phyloP scores from a whole-genome alignment of 805 yeast species.

The Candida tibetensis region DNA sequence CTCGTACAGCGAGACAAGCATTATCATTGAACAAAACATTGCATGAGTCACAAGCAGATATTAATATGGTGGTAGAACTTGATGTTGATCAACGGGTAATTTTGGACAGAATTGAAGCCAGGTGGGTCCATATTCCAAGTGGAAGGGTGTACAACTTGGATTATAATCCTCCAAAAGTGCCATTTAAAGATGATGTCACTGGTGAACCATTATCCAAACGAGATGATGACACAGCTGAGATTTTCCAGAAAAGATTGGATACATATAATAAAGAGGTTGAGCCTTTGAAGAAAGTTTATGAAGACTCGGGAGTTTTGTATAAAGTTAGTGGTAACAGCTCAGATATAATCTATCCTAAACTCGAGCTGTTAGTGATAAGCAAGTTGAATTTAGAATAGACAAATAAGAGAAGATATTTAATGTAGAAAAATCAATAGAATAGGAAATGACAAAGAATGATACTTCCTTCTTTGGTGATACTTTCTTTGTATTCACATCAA shows the following conservation, averaged over 20 bases:
- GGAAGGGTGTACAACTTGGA: slow-evolving; percentile 85
- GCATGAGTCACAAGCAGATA: slow-evolving; percentile 30
- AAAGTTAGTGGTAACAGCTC: slow-evolving; percentile 75
- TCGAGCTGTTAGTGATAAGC: slow-evolving; percentile 35
- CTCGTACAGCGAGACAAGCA: slow-evolving; percentile 79
- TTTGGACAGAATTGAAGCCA: slow-evolving; percentile 72
- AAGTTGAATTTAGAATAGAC: too few relatives aligned
- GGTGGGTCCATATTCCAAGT: slow-evolving; percentile 82
- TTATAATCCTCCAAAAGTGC: slow-evolving; percentile 83
- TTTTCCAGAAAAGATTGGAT: slow-evolving; percentile 64
- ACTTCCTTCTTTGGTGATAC: too few relatives aligned
- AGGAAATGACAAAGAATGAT: too few relatives aligned
- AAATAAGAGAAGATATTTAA: too few relatives aligned
- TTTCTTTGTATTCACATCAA: too few relatives aligned
- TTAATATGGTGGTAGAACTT: slow-evolving; percentile 81
- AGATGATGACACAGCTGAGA: slow-evolving; percentile 76
- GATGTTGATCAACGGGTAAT: slow-evolving; percentile 86
- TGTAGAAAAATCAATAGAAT: too few relatives aligned
- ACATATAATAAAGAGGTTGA: slow-evolving; percentile 55
- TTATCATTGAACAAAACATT: slow-evolving; percentile 48
- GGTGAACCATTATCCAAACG: slow-evolving; percentile 83
- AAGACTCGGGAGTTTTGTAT: slow-evolving; percentile 39
- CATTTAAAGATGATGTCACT: slow-evolving; percentile 82
- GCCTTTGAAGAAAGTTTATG: slow-evolving; percentile 68
- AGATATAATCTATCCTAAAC: slow-evolving; percentile 77